Evolutionary conservation across 371 early-diverging fungal genomes (phyloP).

Genomic region (Syncephalis plumigaleata): DNA sequence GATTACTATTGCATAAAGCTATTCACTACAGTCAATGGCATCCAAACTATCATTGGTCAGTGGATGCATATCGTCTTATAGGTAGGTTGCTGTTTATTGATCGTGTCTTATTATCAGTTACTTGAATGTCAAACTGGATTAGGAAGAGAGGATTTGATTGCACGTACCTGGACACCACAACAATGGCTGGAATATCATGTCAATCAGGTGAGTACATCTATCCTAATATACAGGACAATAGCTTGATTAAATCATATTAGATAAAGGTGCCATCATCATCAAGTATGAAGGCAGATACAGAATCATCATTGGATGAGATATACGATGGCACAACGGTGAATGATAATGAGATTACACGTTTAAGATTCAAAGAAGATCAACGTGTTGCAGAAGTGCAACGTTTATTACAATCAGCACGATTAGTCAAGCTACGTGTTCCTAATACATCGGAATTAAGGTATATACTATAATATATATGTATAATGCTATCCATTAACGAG

Average conservation of each 20-base stretch:
- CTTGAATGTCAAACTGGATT: constrained; percentile 6
- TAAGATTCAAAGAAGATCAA: constrained; percentile 44
- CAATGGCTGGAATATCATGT: background rate
- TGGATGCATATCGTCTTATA: constrained; percentile 22
- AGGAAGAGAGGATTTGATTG: constrained; percentile 42
- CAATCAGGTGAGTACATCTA: background rate
- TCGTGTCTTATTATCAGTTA: constrained; percentile 8
- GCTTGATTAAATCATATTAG: no score
- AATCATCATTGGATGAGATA: constrained; percentile 10
- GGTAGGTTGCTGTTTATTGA: constrained; percentile 12
- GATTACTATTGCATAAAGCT: constrained; percentile 21
- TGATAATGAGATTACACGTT: constrained; percentile 20
- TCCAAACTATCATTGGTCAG: constrained; percentile 21
- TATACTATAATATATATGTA: constrained; percentile 1
- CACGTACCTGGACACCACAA: constrained; percentile 10
- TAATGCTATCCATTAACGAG: no score
- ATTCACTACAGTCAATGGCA: constrained; percentile 17
- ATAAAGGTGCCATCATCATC: background rate
- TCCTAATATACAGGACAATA: no score
- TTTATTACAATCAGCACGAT: constrained; percentile 25
- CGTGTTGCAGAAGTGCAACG: constrained; percentile 38
- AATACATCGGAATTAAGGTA: constrained; percentile 16
- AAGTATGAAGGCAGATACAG: constrained; percentile 3
- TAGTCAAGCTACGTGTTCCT: constrained; percentile 19
- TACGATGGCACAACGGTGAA: constrained; percentile 13